These are phyloP conservation scores for Sodiomyces alkalinus DNA, from an alignment of 2,329 filamentous ascomycete species.

Conservation along the genomic window DNA sequence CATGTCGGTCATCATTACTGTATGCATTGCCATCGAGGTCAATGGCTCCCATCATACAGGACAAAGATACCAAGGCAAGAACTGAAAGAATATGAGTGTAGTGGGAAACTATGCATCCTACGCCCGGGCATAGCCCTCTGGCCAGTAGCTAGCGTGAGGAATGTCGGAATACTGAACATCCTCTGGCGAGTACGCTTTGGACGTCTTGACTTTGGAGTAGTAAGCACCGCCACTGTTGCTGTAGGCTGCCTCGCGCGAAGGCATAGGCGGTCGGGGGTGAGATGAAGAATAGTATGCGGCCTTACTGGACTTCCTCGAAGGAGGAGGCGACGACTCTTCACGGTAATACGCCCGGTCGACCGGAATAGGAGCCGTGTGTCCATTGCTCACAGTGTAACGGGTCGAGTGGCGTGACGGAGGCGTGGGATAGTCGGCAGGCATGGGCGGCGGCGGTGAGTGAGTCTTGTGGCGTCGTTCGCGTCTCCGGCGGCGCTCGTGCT, in stretches of 20 bases:
- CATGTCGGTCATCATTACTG: slow-evolving; percentile 8
- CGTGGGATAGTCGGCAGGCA: slow-evolving; percentile 3
- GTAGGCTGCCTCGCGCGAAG: slow-evolving; percentile 16
- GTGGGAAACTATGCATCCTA: not conserved
- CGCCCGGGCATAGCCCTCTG: slow-evolving; percentile 6
- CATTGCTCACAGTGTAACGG: slow-evolving; percentile 6
- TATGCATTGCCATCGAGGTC: slow-evolving; percentile 6
- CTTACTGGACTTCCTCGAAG: slow-evolving; percentile 2
- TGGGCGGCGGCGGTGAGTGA: slow-evolving; percentile 16
- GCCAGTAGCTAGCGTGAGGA: slow-evolving; percentile 12
- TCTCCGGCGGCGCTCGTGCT: slow-evolving; percentile 13
- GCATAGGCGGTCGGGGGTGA: slow-evolving; percentile 13
- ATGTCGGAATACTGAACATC: slow-evolving; percentile 18
- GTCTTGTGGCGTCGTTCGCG: slow-evolving; percentile 17
- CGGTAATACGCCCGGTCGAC: slow-evolving; percentile 9
- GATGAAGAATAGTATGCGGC: slow-evolving; percentile 3
- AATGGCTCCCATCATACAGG: slow-evolving; percentile 4
- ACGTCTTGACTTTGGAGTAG: slow-evolving; percentile 19
- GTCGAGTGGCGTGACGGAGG: slow-evolving; percentile 1
- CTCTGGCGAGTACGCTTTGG: slow-evolving; percentile 13
- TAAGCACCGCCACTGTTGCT: slow-evolving; percentile 9
- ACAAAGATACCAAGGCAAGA: slow-evolving; percentile 5
- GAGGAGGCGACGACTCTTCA: slow-evolving; percentile 3
- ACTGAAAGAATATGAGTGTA: slow-evolving; percentile 1
- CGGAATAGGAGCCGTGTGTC: slow-evolving; percentile 12